Conservation (phyloP, 768 basidiomycete genomes). For the Russula sp. region DNA sequence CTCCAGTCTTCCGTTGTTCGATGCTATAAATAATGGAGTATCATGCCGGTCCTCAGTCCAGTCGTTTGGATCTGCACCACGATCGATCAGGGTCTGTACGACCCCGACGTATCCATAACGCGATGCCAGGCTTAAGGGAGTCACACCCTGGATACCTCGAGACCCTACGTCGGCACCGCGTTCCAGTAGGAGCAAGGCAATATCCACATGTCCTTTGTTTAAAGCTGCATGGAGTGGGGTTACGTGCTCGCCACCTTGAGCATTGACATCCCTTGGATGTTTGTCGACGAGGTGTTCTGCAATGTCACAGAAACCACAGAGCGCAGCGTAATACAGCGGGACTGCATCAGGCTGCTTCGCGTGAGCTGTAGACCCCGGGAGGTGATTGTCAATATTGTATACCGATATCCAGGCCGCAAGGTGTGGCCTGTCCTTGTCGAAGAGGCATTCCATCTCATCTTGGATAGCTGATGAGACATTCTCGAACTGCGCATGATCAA, state of each 20-base stretch:
- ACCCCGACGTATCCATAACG: too few species aligned
- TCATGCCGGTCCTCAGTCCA: neutral
- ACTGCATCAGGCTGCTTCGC: neutral
- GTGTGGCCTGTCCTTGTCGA: neutral
- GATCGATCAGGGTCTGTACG: too few species aligned
- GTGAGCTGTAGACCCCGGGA: neutral
- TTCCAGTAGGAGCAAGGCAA: neutral
- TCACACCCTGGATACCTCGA: neutral
- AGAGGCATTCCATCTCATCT: neutral
- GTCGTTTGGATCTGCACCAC: too few species aligned
- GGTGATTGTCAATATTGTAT: neutral
- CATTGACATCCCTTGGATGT: neutral
- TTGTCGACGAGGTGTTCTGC: neutral
- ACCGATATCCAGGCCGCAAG: neutral
- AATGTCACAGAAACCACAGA: neutral
- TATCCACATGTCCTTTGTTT: neutral
- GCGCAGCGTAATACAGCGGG: neutral
- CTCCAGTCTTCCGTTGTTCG: neutral
- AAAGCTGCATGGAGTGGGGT: neutral
- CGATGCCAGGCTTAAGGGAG: neutral
- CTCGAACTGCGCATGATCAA: neutral
- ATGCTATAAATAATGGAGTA: neutral
- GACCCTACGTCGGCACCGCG: neutral
- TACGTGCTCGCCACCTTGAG: neutral
- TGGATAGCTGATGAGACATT: neutral